Base-by-base conservation (phyloP, 2,329 filamentous ascomycete species). In the Pyrenochaeta sp. region DNA sequence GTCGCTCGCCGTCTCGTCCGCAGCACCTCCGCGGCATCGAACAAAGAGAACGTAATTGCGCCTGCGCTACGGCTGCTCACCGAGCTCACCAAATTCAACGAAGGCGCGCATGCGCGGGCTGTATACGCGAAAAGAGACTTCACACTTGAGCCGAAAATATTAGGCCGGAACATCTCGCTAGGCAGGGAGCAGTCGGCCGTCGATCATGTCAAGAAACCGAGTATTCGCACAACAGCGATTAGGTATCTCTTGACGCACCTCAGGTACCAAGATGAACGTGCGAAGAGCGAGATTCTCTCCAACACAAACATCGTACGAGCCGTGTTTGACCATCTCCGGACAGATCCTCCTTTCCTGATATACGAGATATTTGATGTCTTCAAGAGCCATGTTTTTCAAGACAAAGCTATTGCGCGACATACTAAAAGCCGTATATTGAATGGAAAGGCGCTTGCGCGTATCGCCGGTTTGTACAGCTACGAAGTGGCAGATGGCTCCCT, bases 11-110 rank as follows among this genome's bases (percentile, higher is more conserved):
- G 96, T 2, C 80, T 98, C 25, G 88, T 91, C 32, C 88, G 89
- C 58, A 92, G 92, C 58, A 80, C 98, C 19, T 90, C 91, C 3
- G 88, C 91, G 0, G 89, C 91, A 25, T 93, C 92, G 76, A 85
- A 88, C 47, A 97, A 96, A 72, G 92, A 93, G 39, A 92, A 91
- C 76, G 82, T 98, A 57, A 93, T 97, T 59, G 95, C 92, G 2
- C 94, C 95, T 0, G 93, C 91, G 25, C 80, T 99, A 57, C 88
- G 94, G 55, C 81, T 99, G 50, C 84, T 99, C 58, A 91, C 90
- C 50, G 94, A 99, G 78, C 85, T 93, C n/a, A 87, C 92, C 15
- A 88, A 84, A 53, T 90, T 97, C 63, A 93, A 98, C 77, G 93
- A 93, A 15, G 96, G 95, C 13, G 86, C 88, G 42, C 84, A 93